Conservation (phyloP, 495 filamentous ascomycete species). For the Friedmanniomyces endolithicus region DNA sequence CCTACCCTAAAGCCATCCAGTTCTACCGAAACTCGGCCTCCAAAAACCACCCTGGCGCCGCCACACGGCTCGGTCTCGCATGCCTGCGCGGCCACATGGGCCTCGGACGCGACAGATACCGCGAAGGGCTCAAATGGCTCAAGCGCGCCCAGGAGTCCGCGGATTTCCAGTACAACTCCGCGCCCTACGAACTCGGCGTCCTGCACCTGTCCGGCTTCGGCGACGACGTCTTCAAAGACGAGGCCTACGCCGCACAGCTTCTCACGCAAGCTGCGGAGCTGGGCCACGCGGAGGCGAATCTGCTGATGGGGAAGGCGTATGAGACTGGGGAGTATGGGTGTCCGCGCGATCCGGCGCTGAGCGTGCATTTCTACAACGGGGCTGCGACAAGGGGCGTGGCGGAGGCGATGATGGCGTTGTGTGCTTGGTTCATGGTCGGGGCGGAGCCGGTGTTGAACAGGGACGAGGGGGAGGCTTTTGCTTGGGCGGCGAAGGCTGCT, state of each 20-base stretch:
- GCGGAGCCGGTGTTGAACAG: slow-evolving; percentile 87
- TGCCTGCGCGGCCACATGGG: slow-evolving; percentile 84
- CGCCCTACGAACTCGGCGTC: slow-evolving; percentile 78
- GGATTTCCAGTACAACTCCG: slow-evolving; percentile 81
- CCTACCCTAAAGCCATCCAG: slow-evolving; percentile 79
- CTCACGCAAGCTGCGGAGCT: slow-evolving; percentile 91
- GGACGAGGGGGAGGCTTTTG: slow-evolving; percentile 91
- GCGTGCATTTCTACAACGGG: slow-evolving; percentile 92
- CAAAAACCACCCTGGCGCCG: slow-evolving; percentile 89
- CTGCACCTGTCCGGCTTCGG: slow-evolving; percentile 84
- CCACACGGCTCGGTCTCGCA: slow-evolving; percentile 80
- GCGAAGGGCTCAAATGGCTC: slow-evolving; percentile 92
- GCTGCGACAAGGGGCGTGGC: slow-evolving; percentile 76
- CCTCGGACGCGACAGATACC: slow-evolving; percentile 54
- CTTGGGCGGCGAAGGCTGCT: slow-evolving; percentile 83
- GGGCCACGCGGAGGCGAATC: slow-evolving; percentile 73
- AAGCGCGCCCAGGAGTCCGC: slow-evolving; percentile 83
- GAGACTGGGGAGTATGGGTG: slow-evolving; percentile 82
- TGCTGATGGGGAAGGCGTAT: slow-evolving; percentile 87
- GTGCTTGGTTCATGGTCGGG: slow-evolving; percentile 96
- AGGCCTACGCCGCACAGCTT: slow-evolving; percentile 80
- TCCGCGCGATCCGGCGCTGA: slow-evolving; percentile 80
- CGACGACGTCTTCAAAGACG: slow-evolving; percentile 83
- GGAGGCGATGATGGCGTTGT: slow-evolving; percentile 95
- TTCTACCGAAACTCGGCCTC: slow-evolving; percentile 84